Percentiles rank a stretch among this genome's conserved stretches.
Evolutionary conservation across 768 basidiomycete genomes (phyloP).

Genomic region (Boletus huronensis): DNA sequence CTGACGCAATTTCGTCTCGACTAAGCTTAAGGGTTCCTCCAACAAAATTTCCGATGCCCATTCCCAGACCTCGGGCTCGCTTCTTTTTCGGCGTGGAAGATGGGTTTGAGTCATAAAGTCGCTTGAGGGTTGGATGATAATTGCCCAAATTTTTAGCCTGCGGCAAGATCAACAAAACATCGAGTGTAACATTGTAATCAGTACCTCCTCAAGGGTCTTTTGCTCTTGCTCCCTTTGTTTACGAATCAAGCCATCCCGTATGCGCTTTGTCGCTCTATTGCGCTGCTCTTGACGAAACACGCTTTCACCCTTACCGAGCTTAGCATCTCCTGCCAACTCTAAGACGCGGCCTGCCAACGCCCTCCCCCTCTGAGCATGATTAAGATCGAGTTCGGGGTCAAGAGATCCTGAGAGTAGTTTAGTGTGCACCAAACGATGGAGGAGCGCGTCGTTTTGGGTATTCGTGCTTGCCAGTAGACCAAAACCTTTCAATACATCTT

Average conservation of each 20-base stretch:
- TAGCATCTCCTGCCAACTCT: constrained; percentile 65
- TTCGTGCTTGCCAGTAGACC: constrained; percentile 51
- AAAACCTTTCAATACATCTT: not conserved
- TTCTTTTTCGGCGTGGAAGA: constrained; percentile 35
- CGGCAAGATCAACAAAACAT: constrained; percentile 5
- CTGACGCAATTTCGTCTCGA: constrained; percentile 51
- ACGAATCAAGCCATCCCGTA: constrained; percentile 63
- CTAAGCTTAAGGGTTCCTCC: constrained; percentile 67
- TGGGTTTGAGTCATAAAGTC: constrained; percentile 47
- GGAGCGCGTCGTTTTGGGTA: constrained; percentile 69
- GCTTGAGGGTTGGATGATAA: constrained; percentile 78
- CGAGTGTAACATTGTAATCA: not conserved
- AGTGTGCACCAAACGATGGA: constrained; percentile 79
- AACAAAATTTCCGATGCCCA: constrained; percentile 78
- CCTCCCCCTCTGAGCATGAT: constrained; percentile 65
- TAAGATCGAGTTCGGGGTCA: constrained; percentile 55
- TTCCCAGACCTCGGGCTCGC: constrained; percentile 62
- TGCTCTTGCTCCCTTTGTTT: constrained; percentile 58
- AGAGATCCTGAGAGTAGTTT: constrained; percentile 73
- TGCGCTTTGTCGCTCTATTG: constrained; percentile 65
- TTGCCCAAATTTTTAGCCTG: constrained; percentile 84
- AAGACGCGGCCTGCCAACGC: constrained; percentile 75
- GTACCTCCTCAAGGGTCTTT: constrained; percentile 66
- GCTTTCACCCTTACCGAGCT: constrained; percentile 73
- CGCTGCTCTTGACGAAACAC: constrained; percentile 57